Conservation (phyloP, 371 early-diverging fungal species). For the Lichtheimia hyalospora region DNA sequence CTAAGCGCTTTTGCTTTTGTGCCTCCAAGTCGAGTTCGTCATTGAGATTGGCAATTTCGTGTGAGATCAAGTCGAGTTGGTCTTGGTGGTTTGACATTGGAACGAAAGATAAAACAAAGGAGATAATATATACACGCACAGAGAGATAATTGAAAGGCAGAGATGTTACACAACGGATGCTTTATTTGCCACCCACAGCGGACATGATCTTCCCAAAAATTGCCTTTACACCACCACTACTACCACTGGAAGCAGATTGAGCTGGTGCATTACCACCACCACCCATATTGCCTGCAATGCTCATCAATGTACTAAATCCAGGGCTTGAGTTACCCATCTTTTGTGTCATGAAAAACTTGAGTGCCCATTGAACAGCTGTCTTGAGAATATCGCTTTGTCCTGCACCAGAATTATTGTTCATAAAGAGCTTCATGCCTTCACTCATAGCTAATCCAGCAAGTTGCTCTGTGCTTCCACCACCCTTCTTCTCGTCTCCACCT, state of each 20-base stretch:
- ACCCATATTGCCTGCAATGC: conserved; percentile 12
- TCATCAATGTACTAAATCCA: conserved; percentile 20
- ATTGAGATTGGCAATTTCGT: background rate
- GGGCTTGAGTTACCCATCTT: conserved; percentile 3
- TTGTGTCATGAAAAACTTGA: conserved; percentile 22
- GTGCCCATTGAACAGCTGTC: conserved; percentile 11
- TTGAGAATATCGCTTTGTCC: conserved; percentile 14
- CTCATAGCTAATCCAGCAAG: conserved; percentile 51
- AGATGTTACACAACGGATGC: no score
- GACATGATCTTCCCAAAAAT: conserved; percentile 15
- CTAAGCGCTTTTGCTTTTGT: background rate
- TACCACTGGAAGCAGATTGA: background rate
- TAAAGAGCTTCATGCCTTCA: conserved; percentile 50
- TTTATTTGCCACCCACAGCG: no score
- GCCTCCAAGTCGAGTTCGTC: background rate
- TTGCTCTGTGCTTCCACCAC: conserved; percentile 26
- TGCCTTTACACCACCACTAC: background rate
- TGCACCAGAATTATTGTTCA: conserved; percentile 21
- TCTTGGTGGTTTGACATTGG: background rate
- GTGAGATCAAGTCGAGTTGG: background rate
- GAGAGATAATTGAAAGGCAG: no score
- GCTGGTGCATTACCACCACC: conserved; percentile 8
- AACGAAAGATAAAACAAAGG: background rate
- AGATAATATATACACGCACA: no score
- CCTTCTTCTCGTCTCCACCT: conserved; percentile 26